Evolutionary conservation across 2,329 filamentous ascomycete species (phyloP).

Genomic region (Pseudocercospora crystallina): DNA sequence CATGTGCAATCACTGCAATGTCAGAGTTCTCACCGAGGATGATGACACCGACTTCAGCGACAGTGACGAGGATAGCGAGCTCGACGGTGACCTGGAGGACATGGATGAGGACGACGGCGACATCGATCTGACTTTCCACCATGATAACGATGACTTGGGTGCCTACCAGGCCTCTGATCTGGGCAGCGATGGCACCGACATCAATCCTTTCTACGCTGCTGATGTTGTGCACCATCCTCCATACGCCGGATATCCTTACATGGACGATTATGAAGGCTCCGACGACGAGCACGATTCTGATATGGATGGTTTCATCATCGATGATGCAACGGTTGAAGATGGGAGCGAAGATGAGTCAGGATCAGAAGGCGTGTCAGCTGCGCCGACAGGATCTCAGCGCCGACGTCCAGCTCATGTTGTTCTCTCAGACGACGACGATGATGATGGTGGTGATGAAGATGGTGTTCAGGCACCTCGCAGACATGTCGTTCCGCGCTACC

Average conservation of each 20-base stretch:
- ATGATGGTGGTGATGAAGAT: slow-evolving; percentile 16
- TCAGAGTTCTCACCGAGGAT: slow-evolving; percentile 52
- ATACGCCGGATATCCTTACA: background rate
- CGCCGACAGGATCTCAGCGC: slow-evolving; percentile 6
- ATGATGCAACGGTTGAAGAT: slow-evolving; percentile 13
- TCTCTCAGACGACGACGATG: slow-evolving; percentile 26
- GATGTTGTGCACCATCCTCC: background rate
- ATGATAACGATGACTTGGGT: slow-evolving; percentile 7
- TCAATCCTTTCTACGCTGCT: background rate
- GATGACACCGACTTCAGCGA: slow-evolving; percentile 39
- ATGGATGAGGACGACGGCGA: slow-evolving; percentile 33
- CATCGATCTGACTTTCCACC: slow-evolving; percentile 16
- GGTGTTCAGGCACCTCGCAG: slow-evolving; percentile 2
- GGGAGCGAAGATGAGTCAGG: slow-evolving; percentile 22
- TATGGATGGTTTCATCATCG: slow-evolving; percentile 20
- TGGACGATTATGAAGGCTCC: slow-evolving; percentile 4
- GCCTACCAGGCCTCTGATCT: slow-evolving; percentile 8
- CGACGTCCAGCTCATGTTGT: slow-evolving; percentile 10
- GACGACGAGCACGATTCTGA: slow-evolving; percentile 21
- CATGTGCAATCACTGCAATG: slow-evolving; percentile 54
- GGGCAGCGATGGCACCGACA: slow-evolving; percentile 5
- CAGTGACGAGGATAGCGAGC: slow-evolving; percentile 33
- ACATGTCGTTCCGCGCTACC: background rate
- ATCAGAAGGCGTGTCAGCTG: slow-evolving; percentile 12
- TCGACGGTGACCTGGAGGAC: slow-evolving; percentile 45